Evolutionary conservation across 2,329 filamentous ascomycete genomes (phyloP).

Genomic region (Acarospora socialis): DNA sequence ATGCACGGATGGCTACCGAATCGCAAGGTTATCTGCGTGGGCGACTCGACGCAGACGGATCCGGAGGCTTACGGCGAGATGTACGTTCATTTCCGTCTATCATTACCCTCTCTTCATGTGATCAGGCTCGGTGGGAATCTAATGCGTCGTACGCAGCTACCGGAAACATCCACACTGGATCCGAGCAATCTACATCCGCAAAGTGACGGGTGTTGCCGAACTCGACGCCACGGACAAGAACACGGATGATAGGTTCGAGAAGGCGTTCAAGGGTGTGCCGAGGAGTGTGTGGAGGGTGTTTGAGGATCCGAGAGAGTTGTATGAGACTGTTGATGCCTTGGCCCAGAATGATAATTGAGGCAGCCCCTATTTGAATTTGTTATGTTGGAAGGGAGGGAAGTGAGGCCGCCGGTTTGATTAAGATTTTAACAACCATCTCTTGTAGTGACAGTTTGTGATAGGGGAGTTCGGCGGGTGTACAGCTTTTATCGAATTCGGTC

Average conservation of each 20-base stretch:
- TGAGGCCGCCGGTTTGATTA: no score
- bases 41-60: slow-evolving; percentile 83
- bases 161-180: slow-evolving; percentile 60
- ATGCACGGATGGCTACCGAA: slow-evolving; percentile 66
- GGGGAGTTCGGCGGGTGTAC: no score
- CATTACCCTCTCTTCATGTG: slow-evolving; percentile 25
- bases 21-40: slow-evolving; percentile 68
- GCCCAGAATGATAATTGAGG: no score
- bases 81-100: no score
- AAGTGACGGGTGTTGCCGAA: slow-evolving; percentile 60
- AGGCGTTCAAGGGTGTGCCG: slow-evolving; percentile 66
- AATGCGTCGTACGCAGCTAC: no score
- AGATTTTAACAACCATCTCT: no score
- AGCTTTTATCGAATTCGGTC: no score
- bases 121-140: no score
- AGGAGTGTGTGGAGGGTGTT: slow-evolving; percentile 66
- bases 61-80: slow-evolving; percentile 80
- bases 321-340: slow-evolving; percentile 26
- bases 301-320: slow-evolving; percentile 55
- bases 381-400: no score
- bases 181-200: slow-evolving; percentile 69
- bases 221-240: slow-evolving; percentile 53
- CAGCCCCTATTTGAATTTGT: no score
- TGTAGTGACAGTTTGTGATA: no score
- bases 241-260: slow-evolving; percentile 60